These are phyloP conservation scores for Harringtonia aguacate DNA, from an alignment of 2,329 filamentous ascomycete species.

Conservation along the genomic window DNA sequence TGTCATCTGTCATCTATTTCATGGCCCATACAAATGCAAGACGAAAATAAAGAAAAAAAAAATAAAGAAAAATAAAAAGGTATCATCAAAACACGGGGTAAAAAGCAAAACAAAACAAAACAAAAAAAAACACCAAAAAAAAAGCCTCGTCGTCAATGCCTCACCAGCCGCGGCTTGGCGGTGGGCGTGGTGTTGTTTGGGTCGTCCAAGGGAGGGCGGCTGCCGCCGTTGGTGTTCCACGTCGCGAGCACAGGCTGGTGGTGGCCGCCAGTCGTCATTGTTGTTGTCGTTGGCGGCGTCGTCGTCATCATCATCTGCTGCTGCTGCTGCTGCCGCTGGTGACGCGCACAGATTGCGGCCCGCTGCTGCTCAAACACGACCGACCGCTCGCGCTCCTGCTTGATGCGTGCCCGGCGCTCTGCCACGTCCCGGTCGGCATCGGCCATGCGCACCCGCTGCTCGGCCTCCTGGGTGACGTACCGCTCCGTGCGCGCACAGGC, in stretches of 20 bases:
- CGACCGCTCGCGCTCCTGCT: conserved; percentile 37
- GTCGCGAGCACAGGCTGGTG: too few relatives aligned
- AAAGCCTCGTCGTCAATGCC: too few relatives aligned
- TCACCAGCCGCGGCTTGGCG: too few relatives aligned
- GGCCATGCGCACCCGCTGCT: conserved; percentile 28
- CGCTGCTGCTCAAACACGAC: conserved; percentile 37
- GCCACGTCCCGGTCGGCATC: conserved; percentile 34
- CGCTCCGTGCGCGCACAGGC: conserved; percentile 34
- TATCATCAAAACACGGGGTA: neutral
- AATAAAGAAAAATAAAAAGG: too few relatives aligned
- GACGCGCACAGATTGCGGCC: conserved; percentile 26
- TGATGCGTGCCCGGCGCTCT: conserved; percentile 28
- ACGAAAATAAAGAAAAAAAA: too few relatives aligned
- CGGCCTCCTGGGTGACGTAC: conserved; percentile 27
- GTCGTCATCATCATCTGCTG: neutral
- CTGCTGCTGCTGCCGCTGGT: neutral
- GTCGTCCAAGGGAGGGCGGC: too few relatives aligned
- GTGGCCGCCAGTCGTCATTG: too few relatives aligned
- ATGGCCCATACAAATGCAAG: too few relatives aligned
- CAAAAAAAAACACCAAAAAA: neutral
- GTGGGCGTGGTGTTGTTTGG: too few relatives aligned
- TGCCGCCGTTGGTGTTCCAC: too few relatives aligned
- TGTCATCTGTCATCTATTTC: too few relatives aligned
- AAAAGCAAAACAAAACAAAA: neutral
- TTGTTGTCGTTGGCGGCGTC: too few relatives aligned